These are phyloP conservation scores for Xylaria sp. DNA, from an alignment of 2,329 filamentous ascomycete species.

Conservation along the genomic window DNA sequence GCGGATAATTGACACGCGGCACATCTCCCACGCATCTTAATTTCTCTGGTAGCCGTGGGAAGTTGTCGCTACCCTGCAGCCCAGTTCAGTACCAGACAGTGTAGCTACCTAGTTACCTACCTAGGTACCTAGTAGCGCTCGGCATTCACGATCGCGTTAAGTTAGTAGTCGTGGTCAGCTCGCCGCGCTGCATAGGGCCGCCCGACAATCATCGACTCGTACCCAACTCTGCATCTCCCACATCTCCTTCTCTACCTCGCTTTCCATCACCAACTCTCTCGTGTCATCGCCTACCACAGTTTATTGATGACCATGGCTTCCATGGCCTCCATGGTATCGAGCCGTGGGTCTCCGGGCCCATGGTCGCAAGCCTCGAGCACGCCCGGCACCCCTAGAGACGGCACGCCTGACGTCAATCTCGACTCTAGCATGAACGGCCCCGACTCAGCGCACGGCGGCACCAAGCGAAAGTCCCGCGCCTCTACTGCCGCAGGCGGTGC, in stretches of 20 bases:
- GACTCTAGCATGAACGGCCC: conserved; percentile 46
- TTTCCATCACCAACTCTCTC: conserved; percentile 7
- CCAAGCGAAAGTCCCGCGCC: conserved; percentile 45
- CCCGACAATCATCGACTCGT: conserved; percentile 3
- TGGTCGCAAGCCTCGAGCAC: conserved; percentile 47
- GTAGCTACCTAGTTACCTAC: neutral
- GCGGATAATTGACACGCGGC: conserved; percentile 10
- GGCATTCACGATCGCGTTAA: neutral
- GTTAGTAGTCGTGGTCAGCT: neutral
- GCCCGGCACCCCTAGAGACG: conserved; percentile 36
- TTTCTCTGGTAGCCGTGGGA: neutral
- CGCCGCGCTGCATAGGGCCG: no score
- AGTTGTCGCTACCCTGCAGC: neutral
- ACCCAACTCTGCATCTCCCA: neutral
- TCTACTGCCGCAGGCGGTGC: conserved; percentile 36
- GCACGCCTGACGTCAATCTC: conserved; percentile 41
- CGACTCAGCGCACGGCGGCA: conserved; percentile 42
- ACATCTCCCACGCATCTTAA: neutral
- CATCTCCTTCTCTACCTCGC: neutral
- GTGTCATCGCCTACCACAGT: conserved; percentile 12
- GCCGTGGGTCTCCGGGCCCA: conserved; percentile 43
- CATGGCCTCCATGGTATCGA: conserved; percentile 45
- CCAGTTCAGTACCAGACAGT: neutral
- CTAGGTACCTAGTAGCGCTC: neutral
- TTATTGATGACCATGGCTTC: conserved; percentile 17